Evolutionary conservation across 2,329 filamentous ascomycete species (phyloP).

Genomic region (Fusarium cicatricum): DNA sequence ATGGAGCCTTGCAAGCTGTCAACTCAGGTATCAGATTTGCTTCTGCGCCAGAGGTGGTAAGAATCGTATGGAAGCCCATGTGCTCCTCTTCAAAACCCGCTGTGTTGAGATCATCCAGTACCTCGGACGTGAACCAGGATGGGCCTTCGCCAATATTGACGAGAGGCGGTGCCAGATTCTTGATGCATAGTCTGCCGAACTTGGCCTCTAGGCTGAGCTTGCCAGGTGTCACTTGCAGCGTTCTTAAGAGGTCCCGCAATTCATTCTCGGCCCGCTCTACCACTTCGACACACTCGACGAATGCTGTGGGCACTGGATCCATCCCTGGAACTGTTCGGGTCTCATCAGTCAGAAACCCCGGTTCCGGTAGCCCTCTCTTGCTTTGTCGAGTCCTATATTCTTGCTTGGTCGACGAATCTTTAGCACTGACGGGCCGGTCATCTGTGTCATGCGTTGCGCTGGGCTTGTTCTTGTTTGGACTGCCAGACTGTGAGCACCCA

Average conservation of each 20-base stretch:
- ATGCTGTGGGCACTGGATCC: background rate
- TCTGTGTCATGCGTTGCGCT: too few species aligned
- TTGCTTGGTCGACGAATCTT: background rate
- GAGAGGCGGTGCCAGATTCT: slow-evolving; percentile 21
- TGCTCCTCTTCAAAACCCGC: slow-evolving; percentile 3
- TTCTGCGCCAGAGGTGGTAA: slow-evolving; percentile 42
- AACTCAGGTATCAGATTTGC: slow-evolving; percentile 30
- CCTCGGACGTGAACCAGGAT: slow-evolving; percentile 16
- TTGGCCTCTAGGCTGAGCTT: slow-evolving; percentile 35
- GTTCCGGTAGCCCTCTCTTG: background rate
- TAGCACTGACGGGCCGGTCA: background rate
- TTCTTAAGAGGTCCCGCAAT: slow-evolving; percentile 18
- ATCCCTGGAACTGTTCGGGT: slow-evolving; percentile 16
- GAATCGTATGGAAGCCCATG: slow-evolving; percentile 41
- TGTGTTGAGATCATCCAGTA: slow-evolving; percentile 14
- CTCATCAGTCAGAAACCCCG: background rate
- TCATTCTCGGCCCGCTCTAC: slow-evolving; percentile 16
- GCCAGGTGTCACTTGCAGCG: slow-evolving; percentile 39
- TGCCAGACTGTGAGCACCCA: background rate
- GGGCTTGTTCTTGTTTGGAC: background rate
- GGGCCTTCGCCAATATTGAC: slow-evolving; percentile 36
- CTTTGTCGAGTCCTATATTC: background rate
- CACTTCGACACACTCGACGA: slow-evolving; percentile 4
- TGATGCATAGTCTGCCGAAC: slow-evolving; percentile 44
- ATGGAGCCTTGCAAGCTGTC: slow-evolving; percentile 22